Conservation (phyloP, 1,284 basidiomycete genomes). For the Trametes sp. region DNA sequence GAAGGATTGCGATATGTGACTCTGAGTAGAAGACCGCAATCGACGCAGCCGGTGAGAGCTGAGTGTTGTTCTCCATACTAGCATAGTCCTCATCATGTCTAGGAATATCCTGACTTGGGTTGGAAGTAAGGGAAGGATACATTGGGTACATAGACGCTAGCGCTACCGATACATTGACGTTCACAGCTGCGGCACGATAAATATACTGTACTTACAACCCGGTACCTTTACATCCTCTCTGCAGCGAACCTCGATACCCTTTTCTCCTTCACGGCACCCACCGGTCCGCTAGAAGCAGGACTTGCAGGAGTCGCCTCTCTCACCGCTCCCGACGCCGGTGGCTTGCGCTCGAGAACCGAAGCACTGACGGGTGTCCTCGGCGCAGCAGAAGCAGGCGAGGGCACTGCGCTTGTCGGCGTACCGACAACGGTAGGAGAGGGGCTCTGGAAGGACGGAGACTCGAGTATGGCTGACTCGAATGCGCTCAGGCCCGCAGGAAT, state of each 20-base stretch:
- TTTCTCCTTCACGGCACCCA: conserved; percentile 33
- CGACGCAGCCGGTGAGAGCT: too few relatives aligned
- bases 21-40: too few relatives aligned
- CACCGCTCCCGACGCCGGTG: conserved; percentile 50
- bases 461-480: conserved; percentile 31
- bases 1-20: too few relatives aligned
- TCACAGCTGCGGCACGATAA: not conserved
- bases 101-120: too few relatives aligned
- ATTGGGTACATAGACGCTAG: conserved; percentile 8
- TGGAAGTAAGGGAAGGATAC: not conserved
- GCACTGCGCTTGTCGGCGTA: conserved; percentile 23
- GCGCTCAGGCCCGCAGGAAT: not conserved
- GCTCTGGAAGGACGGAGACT: conserved; percentile 45
- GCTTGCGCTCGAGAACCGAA: conserved; percentile 44
- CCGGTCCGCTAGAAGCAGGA: conserved; percentile 18
- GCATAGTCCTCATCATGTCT: too few relatives aligned
- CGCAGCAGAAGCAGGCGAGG: conserved; percentile 36
- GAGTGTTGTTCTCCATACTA: too few relatives aligned
- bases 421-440: conserved; percentile 27
- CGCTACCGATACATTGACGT: conserved; percentile 31
- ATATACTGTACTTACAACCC: not conserved
- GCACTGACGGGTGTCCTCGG: conserved; percentile 16
- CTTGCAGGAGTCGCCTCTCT: conserved; percentile 40
- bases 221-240: conserved; percentile 43
- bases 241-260: conserved; percentile 57